A percentile compares a stretch with the other conserved stretches of the same genome.
Conservation (phyloP, 1,284 basidiomycete genomes). For the Apiotrichum veenhuisii region DNA sequence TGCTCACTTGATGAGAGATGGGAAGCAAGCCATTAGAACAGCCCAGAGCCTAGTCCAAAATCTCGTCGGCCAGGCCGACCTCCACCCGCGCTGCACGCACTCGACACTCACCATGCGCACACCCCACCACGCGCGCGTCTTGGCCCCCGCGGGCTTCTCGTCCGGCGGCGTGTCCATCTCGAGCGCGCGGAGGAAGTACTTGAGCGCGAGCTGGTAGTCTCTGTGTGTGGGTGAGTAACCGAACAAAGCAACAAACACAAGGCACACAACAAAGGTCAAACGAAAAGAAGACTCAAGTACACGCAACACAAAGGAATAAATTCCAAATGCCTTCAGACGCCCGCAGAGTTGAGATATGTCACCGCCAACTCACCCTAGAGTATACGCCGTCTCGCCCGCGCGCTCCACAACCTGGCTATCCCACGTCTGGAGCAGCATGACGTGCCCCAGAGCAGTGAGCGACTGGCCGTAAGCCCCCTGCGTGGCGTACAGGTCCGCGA, state of each 20-base stretch:
- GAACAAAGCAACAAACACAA: background rate
- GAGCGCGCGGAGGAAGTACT: conserved; percentile 72
- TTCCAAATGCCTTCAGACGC: too few species aligned
- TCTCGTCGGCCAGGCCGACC: background rate
- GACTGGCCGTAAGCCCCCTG: conserved; percentile 62
- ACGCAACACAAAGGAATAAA: too few species aligned
- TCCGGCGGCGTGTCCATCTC: conserved; percentile 72
- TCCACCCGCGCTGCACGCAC: background rate
- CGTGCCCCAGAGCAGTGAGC: conserved; percentile 38
- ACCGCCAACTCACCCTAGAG: conserved; percentile 32
- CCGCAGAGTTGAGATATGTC: background rate
- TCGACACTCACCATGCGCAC: conserved; percentile 66
- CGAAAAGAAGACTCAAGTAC: too few species aligned
- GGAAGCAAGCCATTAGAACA: too few species aligned
- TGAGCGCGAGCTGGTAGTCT: conserved; percentile 69
- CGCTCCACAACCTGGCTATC: conserved; percentile 38
- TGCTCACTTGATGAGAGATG: too few species aligned
- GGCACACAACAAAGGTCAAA: background rate
- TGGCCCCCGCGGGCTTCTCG: conserved; percentile 23
- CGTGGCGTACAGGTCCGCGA: conserved; percentile 81
- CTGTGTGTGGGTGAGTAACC: conserved; percentile 37
- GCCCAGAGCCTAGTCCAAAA: too few species aligned
- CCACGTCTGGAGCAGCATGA: conserved; percentile 40
- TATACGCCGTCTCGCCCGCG: conserved; percentile 44
- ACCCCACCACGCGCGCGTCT: conserved; percentile 69